Evolutionary conservation across 306 rosid genomes (phyloP).

Genomic region (Gastrolobium bilobum): DNA sequence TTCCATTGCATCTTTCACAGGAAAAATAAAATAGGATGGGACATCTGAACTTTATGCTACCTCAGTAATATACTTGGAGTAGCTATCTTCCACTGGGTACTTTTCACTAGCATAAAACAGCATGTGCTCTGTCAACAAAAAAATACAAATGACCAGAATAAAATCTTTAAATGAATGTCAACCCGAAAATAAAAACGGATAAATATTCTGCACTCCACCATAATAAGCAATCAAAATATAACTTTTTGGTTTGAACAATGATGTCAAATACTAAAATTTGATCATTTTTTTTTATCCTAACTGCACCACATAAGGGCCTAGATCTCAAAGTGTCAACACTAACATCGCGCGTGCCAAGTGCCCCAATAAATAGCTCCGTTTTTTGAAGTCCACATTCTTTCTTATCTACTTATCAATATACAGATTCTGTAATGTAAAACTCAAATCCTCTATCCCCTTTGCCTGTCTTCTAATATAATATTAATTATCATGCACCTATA

Average conservation of each 20-base stretch:
- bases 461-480: not conserved
- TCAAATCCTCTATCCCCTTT: not conserved
- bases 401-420: not conserved
- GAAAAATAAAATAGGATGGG: not conserved
- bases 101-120: constrained; percentile 98
- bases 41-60: constrained; percentile 51
- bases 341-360: constrained; percentile 18
- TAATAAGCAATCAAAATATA: constrained; percentile 23
- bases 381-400: not conserved
- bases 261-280: not conserved
- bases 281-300: not conserved
- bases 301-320: not conserved
- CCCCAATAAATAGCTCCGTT: constrained; percentile 8
- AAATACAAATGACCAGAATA: constrained; percentile 35
- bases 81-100: constrained; percentile 93
- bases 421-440: not conserved
- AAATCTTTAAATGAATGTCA: not conserved
- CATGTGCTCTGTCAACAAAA: constrained; percentile 84
- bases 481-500: not conserved
- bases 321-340: constrained; percentile 4
- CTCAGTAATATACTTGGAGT: constrained; percentile 88
- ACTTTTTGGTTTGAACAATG: not conserved
- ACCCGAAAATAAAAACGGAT: constrained; percentile 14
- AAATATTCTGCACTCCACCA: constrained; percentile 8
- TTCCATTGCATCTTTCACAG: not conserved